Base-by-base conservation (phyloP, 2,329 filamentous ascomycete species). In the Cladosporium sp. region DNA sequence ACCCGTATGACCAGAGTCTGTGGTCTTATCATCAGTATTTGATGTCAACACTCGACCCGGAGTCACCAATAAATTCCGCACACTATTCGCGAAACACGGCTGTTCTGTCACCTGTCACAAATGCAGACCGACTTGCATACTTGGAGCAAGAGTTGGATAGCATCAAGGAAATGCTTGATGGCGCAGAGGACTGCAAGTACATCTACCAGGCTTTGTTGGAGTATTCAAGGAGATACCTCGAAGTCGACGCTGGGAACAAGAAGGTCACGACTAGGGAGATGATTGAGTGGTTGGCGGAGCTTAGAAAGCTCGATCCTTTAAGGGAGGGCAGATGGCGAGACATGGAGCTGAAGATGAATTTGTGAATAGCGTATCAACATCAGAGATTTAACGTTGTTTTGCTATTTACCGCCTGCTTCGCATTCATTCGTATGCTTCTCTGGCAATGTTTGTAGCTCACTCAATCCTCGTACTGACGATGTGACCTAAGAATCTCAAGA, bases 11-110 rank as follows among this genome's bases (percentile, higher is more conserved):
- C 65, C 92, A 97, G 65, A 96, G 90, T 15, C 77, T 96, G 5
- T 99, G 93, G 91, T 96, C 95, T 69, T 97, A 99, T 64, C 90
- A 97, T 67, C 87, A 93, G 60, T 95, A 86, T 63, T 74, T 96
- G 51, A 83, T 96, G 72, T 80, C 83, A 53, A 86, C 84, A 58
- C 45, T 69, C 58, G 63, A 73, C 87, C 60, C 73, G 78, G 47
- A 76, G 74, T 61, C 72, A 70, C 43, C 72, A 66, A 70, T 74
- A 12, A 64, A 72, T 2, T 47, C 54, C 1, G 11, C 43, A 3
- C 30, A 39, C 22, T 43, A 44, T 12, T 18, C 20, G 15, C 4
- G 43, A 20, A 39, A 43, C 13, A 47, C 43, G 13, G 71, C 77
- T 17, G 86, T 96, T 59, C 79, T 84, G 12, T 82, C 82, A 0